Evolutionary conservation across 495 filamentous ascomycete genomes (phyloP), one percentile per base, ranked within the genome.

Genomic region (Articulospora tetracladia): DNA sequence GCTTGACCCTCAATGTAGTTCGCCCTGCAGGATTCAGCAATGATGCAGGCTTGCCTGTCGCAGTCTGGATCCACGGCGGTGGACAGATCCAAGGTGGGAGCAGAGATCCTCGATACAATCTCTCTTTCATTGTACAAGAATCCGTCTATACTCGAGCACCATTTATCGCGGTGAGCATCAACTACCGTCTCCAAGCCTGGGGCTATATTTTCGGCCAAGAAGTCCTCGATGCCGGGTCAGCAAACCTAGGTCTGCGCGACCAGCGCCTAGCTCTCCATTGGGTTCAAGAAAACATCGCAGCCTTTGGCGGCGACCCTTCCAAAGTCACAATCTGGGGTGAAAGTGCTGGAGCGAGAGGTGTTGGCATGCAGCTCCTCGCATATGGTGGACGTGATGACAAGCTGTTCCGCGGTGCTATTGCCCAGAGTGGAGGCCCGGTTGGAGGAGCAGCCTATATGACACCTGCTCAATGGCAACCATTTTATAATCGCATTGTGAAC

Each of bases 301-400:
- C 78, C 1, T 91, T 93, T 63, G 87, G 87, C 8, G 89, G 83
- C 80, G 84, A 92, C 64, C 77, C 82, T 1, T 60, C 68, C 19
- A 74, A 78, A 55, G 82, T 92, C 27, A 93, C 90, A 0, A 79
- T 92, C 15, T 79, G 81, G 62, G 90, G 90, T 11, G 84, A 91
- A 58, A 88, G 84, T 15, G 86, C 88, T 6, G 89, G 89, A 32
- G 88, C 77, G 3, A 83, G 79, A 0, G 78, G 75, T 56, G 66
- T 86, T 7, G 63, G 58, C 13, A 64, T 69, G 15, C 59, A 89
- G 58, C 77, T 89, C 52, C 83, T 82, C 2, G 79, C 81, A 0
- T 76, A 78, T 57, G 79, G 81, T 27, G 78, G 78, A 4, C 62
- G 65, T 10, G 36, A 63, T 49, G 55, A 60, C 30, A 55, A 56